Percentiles rank a stretch among this genome's conserved stretches.
phyloP scores from a whole-genome alignment of 257 asterid genomes.

The Solanum clarkiae region DNA sequence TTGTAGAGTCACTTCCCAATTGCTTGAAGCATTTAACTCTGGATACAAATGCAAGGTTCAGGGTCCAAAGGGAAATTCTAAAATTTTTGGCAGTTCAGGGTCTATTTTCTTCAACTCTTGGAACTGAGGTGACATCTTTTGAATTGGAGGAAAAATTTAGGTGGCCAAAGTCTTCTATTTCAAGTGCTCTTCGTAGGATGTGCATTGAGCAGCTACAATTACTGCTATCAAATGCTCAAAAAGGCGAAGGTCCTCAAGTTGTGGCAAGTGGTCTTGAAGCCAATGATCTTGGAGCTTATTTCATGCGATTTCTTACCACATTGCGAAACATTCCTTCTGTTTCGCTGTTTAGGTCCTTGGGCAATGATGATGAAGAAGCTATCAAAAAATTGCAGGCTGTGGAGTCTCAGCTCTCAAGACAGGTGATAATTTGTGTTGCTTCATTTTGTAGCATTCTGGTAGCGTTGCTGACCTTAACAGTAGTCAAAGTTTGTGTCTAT shows the following conservation, averaged over 20 bases:
- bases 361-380: constrained; percentile 60
- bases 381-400: constrained; percentile 61
- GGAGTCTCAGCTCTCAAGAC: constrained; percentile 66
- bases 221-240: constrained; percentile 71
- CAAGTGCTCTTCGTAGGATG: constrained; percentile 63
- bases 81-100: constrained; percentile 96
- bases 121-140: constrained; percentile 94
- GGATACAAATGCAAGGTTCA: constrained; percentile 57
- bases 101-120: constrained; percentile 78
- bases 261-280: constrained; percentile 47
- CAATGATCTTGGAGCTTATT: constrained; percentile 80
- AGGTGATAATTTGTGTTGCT: constrained; percentile 33
- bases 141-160: constrained; percentile 77
- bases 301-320: constrained; percentile 63
- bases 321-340: constrained; percentile 87
- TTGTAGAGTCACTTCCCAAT: constrained; percentile 71
- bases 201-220: constrained; percentile 90
- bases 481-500: background rate
- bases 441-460: background rate
- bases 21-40: constrained; percentile 59
- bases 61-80: constrained; percentile 69
- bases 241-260: constrained; percentile 53
- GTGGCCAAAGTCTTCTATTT: constrained; percentile 81
- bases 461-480: background rate
- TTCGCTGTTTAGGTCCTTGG: constrained; percentile 63